Evolutionary conservation across 2,329 filamentous ascomycete genomes (phyloP).

Genomic region (Aspergillus versicolor): DNA sequence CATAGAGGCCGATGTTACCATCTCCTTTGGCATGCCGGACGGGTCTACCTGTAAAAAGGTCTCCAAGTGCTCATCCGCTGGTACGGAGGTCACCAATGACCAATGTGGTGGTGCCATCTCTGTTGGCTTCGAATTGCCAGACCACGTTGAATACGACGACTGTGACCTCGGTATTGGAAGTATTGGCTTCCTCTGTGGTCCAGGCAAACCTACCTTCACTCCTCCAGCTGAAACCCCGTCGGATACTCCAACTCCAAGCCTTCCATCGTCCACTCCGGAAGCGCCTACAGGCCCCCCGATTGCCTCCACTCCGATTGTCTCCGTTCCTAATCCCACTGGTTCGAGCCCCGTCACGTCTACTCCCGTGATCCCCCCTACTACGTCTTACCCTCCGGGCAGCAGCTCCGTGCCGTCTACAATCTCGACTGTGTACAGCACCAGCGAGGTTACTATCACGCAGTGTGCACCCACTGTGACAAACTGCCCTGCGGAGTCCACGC

Average conservation of each 20-base stretch:
- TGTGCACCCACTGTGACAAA: slow-evolving; percentile 42
- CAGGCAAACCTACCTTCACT: slow-evolving; percentile 18
- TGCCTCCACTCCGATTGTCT: slow-evolving; percentile 18
- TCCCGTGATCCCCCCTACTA: slow-evolving; percentile 9
- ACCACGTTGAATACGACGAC: slow-evolving; percentile 54
- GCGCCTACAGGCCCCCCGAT: slow-evolving; percentile 14
- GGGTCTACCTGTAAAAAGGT: slow-evolving; percentile 79
- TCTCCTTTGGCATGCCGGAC: slow-evolving; percentile 84
- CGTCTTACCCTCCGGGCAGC: slow-evolving; percentile 10
- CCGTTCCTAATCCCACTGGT: slow-evolving; percentile 8
- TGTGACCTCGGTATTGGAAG: slow-evolving; percentile 64
- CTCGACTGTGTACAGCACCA: slow-evolving; percentile 40
- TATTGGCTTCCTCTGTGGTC: slow-evolving; percentile 30
- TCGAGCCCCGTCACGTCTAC: slow-evolving; percentile 23
- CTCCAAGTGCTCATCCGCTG: slow-evolving; percentile 63
- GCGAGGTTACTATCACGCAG: slow-evolving; percentile 40
- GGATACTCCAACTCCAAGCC: not conserved
- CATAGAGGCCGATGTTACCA: slow-evolving; percentile 75
- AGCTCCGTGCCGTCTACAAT: slow-evolving; percentile 31
- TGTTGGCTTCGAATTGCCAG: slow-evolving; percentile 68
- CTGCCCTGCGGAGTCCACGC: slow-evolving; percentile 54
- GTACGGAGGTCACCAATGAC: slow-evolving; percentile 72
- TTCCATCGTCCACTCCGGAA: slow-evolving; percentile 3
- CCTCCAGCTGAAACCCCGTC: slow-evolving; percentile 2
- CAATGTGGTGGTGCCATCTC: slow-evolving; percentile 90